Evolutionary conservation across 148 eudicot genomes (phyloP).

Genomic region (Agrostemma githago): DNA sequence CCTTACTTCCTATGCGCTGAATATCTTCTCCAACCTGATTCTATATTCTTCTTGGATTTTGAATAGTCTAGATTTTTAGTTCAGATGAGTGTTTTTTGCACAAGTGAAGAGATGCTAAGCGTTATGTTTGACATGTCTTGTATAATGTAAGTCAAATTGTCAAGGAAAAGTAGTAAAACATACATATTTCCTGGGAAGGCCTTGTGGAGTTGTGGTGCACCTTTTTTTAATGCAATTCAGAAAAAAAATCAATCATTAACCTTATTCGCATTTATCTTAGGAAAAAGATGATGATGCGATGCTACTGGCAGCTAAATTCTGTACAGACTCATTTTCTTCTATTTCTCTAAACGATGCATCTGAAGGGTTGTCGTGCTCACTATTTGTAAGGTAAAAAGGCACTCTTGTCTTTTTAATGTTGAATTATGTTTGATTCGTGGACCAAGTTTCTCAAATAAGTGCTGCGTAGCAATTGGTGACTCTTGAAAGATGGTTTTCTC

Average conservation of each 20-base stretch:
- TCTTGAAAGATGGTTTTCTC: background rate
- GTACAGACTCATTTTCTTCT: slow-evolving; percentile 82
- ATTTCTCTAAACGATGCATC: slow-evolving; percentile 55
- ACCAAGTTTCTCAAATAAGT: background rate
- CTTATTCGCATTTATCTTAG: slow-evolving; percentile 33
- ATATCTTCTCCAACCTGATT: background rate
- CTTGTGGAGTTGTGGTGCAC: no score
- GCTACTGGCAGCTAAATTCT: slow-evolving; percentile 89
- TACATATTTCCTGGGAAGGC: background rate
- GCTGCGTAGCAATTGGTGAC: background rate
- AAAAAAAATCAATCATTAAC: background rate
- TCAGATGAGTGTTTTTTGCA: background rate
- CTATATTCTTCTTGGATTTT: background rate
- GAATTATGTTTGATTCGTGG: background rate
- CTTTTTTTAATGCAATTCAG: no score
- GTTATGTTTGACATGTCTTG: background rate
- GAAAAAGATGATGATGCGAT: slow-evolving; percentile 96
- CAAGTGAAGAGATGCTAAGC: background rate
- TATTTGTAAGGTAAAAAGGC: slow-evolving; percentile 64
- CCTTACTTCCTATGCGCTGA: background rate
- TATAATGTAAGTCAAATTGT: background rate
- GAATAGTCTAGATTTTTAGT: background rate
- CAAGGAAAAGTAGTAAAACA: background rate
- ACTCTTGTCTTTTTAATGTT: background rate
- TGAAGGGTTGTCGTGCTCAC: slow-evolving; percentile 57